Base-by-base conservation (phyloP, 2,329 filamentous ascomycete genomes). In the Aspergillus carbonarius region DNA sequence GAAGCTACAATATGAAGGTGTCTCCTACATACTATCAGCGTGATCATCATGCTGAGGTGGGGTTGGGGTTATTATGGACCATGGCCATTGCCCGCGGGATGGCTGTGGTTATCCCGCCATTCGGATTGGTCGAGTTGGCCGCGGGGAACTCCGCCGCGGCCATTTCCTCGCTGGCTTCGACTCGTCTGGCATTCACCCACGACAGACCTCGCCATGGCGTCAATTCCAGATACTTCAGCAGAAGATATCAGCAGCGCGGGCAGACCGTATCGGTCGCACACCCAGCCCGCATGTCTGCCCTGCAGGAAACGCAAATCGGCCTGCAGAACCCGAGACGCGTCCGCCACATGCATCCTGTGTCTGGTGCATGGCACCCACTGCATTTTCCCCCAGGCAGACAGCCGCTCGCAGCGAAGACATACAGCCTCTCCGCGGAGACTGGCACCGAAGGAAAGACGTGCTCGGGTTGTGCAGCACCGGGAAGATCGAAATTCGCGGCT, bases 281-380 rank as follows among this genome's bases (percentile, higher is more conserved):
- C 81, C 37, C 78, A 78, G 32, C 83, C 82, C 8, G 83, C 83
- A 1, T 85, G 83, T 68, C 66, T 81, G 5, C 73, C 79, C 7
- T 85, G 83, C 61, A 77, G 82, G 25, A 77, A 77, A 51, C 78
- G 83, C 48, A 84, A 85, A 66, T 82, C 81, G 1, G 75, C 83
- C 52, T 85, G 83, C 65, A 81, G 80, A 51, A 77, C 80, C 12
- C 79, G 80, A 59, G 62, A 75, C 13, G 69, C 74, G 9, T 72
- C 77, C 0, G 64, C 74, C 13, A 68, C 72, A 5, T 85, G 83
- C 61, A 66, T 81, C 18, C 81, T 83, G 71, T 85, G 83, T 61
- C 76, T 76, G 20, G 77, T 78, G 17, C 80, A 83, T 60, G 75
- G 76, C 4, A 82, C 81, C 0, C 74, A 80, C 2, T 84, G 82